Evolutionary conservation across 345 rosid species (phyloP), one percentile per base, ranked within the genome.

Genomic region (Gossypium anomalum): DNA sequence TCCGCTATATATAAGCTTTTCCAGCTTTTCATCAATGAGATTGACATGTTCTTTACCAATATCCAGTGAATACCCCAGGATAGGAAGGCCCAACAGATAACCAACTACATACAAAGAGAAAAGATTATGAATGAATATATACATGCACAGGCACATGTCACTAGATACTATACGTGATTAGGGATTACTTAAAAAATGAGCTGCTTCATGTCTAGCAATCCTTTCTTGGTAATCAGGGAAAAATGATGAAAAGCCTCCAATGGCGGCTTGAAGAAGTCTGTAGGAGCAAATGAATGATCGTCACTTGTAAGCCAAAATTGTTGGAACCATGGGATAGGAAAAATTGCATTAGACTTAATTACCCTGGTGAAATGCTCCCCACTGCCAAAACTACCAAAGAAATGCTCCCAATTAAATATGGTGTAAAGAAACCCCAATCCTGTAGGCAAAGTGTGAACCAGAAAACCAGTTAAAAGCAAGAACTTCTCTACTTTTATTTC

Each of bases 391-490:
- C 98, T 51, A 92, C 68, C 47, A 94, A 80, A 4, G 98, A 94
- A 65, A 94, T 92, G 84, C 98, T 94, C 29, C 98, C 98, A 48
- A 91, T 72, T 75, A 94, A 84, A 87, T 94, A 94, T 19, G 98
- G 97, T 70, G 90, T 77, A 80, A 92, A 94, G 90, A 94, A 94
- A 49, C 98, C 98, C 97, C 98, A 94, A 71, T 94, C 98, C 98
- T 92, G 80, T 68, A 78, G 15, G 15, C 64, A 52, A 53, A 34
- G 12, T 20, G 66, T 48, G 75, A 72, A 41, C 52, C 57, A 27
- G 4, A 58, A 12, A 49, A 34, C 27, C 52, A 14, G 12, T 29
- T 9, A 38, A 62, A 63, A 34, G 23, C 48, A 8, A 17, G 8
- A 15, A 48, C 70, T 12, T 41, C 13, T 64, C 27, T 43, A 11